A percentile compares a stretch with the other conserved stretches of the same genome.
phyloP scores from a whole-genome alignment of 139 green algal species.

The Coccomyxa sp. region DNA sequence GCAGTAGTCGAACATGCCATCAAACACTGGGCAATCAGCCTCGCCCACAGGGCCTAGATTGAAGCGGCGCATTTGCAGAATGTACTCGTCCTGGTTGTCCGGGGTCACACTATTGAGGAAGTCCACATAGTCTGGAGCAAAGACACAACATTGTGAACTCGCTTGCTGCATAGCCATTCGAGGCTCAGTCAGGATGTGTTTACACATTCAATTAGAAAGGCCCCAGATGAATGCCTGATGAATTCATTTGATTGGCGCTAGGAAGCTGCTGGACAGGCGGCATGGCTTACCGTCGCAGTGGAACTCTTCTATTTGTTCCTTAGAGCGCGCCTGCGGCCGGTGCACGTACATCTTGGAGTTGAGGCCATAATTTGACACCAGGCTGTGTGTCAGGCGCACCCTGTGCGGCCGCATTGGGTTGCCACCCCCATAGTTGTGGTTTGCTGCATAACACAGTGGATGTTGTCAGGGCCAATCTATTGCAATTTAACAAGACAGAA shows the following conservation, averaged over 20 bases:
- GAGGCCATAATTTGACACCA: constrained; percentile 91
- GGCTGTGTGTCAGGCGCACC: constrained; percentile 87
- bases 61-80: constrained; percentile 90
- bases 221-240: neutral
- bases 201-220: neutral
- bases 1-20: constrained; percentile 97
- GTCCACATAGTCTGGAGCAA: constrained; percentile 88
- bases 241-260: too few relatives aligned
- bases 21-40: constrained; percentile 96
- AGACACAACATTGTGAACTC: neutral
- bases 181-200: neutral
- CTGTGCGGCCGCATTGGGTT: constrained; percentile 95
- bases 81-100: constrained; percentile 92
- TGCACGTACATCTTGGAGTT: constrained; percentile 77
- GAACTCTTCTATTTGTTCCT: constrained; percentile 82
- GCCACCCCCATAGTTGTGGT: constrained; percentile 59
- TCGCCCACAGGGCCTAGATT: constrained; percentile 92
- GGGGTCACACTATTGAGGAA: constrained; percentile 93
- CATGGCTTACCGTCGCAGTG: constrained; percentile 84
- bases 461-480: neutral
- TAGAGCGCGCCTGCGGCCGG: constrained; percentile 46
- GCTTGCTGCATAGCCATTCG: neutral
- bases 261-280: neutral
- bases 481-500: neutral
- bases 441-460: constrained; percentile 1